A percentile compares a stretch with the other conserved stretches of the same genome.
These are phyloP conservation scores for Venturiaceae sp. DNA, from an alignment of 2,329 filamentous ascomycete genomes.

Conservation along the genomic window DNA sequence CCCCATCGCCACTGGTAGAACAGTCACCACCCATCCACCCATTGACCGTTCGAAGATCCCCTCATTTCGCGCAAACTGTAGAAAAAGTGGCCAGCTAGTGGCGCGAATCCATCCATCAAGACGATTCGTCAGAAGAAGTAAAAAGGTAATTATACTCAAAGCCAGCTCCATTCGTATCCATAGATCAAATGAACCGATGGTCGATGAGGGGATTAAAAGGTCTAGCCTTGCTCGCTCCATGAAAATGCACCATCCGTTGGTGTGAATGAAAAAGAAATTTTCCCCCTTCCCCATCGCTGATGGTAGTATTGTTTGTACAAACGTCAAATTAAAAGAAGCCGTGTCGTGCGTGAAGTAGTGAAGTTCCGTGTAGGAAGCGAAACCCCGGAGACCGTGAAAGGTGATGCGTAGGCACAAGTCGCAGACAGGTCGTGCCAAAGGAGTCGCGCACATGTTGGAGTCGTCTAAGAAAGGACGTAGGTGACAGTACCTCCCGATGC, in stretches of 20 bases:
- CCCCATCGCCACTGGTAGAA: neutral
- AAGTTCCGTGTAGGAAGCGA: neutral
- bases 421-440: neutral
- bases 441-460: neutral
- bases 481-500: neutral
- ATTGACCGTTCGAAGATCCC: neutral
- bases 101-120: neutral
- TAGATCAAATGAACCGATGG: neutral
- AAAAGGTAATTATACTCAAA: neutral
- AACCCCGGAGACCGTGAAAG: neutral
- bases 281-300: neutral
- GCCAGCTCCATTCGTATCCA: neutral
- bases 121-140: neutral
- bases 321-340: no score
- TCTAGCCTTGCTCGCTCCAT: neutral
- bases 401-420: neutral
- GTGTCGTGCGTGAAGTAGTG: neutral
- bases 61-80: neutral
- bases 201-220: neutral
- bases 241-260: neutral
- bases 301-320: constrained; percentile 1
- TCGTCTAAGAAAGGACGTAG: constrained; percentile 5
- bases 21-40: neutral
- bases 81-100: neutral
- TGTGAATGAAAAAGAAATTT: neutral